phyloP scores from a whole-genome alignment of 129 eudicot genomes.

The Gnaphalium uliginosum region DNA sequence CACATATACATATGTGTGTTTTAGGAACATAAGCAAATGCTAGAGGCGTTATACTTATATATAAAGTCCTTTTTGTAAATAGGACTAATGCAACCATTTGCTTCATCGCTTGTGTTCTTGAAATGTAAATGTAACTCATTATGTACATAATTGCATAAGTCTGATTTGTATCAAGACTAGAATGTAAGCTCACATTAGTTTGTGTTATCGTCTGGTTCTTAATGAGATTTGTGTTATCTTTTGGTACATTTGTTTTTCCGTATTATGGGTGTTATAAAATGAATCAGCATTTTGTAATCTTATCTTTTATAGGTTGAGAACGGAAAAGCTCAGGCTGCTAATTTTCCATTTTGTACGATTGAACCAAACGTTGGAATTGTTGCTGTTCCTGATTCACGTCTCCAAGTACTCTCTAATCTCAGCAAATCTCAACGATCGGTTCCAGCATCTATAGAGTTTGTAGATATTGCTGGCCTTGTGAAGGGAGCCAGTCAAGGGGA shows the following conservation, averaged over 20 bases:
- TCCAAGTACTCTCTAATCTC: slow-evolving; percentile 78
- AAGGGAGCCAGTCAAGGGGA: slow-evolving; percentile 99
- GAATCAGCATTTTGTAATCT: not conserved
- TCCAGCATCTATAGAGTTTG: slow-evolving; percentile 93
- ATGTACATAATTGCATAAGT: not conserved
- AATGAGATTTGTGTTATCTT: not conserved
- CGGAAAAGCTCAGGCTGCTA: slow-evolving; percentile 99
- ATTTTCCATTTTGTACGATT: slow-evolving; percentile 94
- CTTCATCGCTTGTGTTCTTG: not conserved
- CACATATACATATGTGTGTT: not conserved
- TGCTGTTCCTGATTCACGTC: slow-evolving; percentile 95
- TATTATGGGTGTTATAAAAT: not conserved
- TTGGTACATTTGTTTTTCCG: not conserved
- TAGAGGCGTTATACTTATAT: not conserved
- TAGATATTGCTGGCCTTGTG: slow-evolving; percentile 98
- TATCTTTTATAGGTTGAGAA: slow-evolving; percentile 60
- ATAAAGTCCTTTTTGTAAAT: too few relatives aligned
- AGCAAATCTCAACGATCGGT: slow-evolving; percentile 89
- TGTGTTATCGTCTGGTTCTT: too few relatives aligned
- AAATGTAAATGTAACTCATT: not conserved
- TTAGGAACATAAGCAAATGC: not conserved
- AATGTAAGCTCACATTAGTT: not conserved
- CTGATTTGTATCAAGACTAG: not conserved
- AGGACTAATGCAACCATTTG: not conserved
- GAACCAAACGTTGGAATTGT: slow-evolving; percentile 97